Percentiles rank a stretch among this genome's conserved stretches.
phyloP scores from a whole-genome alignment of 2,329 filamentous ascomycete genomes.

The Diaporthe citrichinensis region DNA sequence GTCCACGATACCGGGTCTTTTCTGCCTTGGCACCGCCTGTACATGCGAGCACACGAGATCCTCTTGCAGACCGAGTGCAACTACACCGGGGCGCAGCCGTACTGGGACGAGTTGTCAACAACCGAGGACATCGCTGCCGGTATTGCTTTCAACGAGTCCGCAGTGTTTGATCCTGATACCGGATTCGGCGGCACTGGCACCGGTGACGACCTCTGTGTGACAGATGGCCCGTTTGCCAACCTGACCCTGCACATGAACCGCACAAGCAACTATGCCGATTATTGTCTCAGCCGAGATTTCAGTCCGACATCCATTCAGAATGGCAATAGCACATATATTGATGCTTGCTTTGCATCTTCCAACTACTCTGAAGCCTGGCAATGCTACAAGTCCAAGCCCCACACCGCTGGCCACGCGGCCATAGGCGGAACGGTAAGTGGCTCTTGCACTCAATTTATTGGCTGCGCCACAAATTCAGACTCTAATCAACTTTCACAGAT shows the following conservation, averaged over 20 bases:
- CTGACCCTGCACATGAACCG: slow-evolving; percentile 46
- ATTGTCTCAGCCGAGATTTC: slow-evolving; percentile 27
- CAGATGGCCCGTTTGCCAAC: slow-evolving; percentile 53
- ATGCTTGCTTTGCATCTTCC: slow-evolving; percentile 17
- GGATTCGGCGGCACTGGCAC: slow-evolving; percentile 52
- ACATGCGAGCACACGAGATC: slow-evolving; percentile 50
- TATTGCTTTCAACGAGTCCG: slow-evolving; percentile 43
- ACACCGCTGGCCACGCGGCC: slow-evolving; percentile 44
- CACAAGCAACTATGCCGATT: slow-evolving; percentile 2
- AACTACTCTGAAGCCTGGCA: slow-evolving; percentile 33
- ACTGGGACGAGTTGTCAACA: slow-evolving; percentile 54
- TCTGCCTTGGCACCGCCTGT: slow-evolving; percentile 53
- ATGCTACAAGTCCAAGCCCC: slow-evolving; percentile 44
- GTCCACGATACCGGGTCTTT: slow-evolving; percentile 52
- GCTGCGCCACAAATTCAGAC: background rate
- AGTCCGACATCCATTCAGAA: slow-evolving; percentile 12
- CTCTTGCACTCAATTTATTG: background rate
- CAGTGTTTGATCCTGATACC: slow-evolving; percentile 46
- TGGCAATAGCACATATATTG: background rate
- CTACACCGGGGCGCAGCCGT: slow-evolving; percentile 46
- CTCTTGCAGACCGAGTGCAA: slow-evolving; percentile 50
- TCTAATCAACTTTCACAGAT: slow-evolving; percentile 21
- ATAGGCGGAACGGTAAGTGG: slow-evolving; percentile 41
- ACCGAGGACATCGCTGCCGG: slow-evolving; percentile 42
- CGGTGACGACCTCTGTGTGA: slow-evolving; percentile 47